These are phyloP conservation scores for Debaryomyces psychrophilus DNA, from an alignment of 1,139 yeast species.

Conservation along the genomic window DNA sequence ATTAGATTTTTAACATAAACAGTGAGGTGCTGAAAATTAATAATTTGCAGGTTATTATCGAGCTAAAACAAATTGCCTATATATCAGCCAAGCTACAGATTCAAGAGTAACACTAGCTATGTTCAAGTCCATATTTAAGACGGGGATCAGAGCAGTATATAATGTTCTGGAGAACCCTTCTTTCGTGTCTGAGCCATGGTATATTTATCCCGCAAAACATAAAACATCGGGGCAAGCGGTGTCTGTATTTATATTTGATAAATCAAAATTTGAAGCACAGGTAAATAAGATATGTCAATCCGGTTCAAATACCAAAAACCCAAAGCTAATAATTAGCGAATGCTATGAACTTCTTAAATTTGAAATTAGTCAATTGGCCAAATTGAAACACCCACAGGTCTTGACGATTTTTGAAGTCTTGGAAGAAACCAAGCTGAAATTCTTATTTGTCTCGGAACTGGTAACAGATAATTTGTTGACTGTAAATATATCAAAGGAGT, in stretches of 20 bases:
- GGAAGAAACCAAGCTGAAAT: slow-evolving; percentile 79
- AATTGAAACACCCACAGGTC: slow-evolving; percentile 85
- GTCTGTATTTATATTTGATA: slow-evolving; percentile 87
- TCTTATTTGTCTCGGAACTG: slow-evolving; percentile 84
- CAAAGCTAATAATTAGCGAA: slow-evolving; percentile 41
- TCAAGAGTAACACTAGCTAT: slow-evolving; percentile 16
- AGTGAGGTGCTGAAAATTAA: slow-evolving; percentile 1
- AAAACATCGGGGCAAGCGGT: slow-evolving; percentile 60
- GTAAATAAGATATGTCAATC: slow-evolving; percentile 56
- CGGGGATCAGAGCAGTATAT: slow-evolving; percentile 76
- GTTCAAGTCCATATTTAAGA: slow-evolving; percentile 49
- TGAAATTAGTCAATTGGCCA: slow-evolving; percentile 71
- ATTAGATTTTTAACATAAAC: background rate
- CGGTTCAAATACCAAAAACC: slow-evolving; percentile 40
- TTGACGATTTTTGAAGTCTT: slow-evolving; percentile 81
- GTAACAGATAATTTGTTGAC: slow-evolving; percentile 63
- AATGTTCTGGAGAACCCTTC: slow-evolving; percentile 73
- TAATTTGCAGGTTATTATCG: slow-evolving; percentile 5
- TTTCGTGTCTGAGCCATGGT: slow-evolving; percentile 83
- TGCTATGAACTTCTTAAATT: slow-evolving; percentile 43
- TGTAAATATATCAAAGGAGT: slow-evolving; percentile 39
- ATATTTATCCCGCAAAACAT: slow-evolving; percentile 79
- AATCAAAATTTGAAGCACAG: slow-evolving; percentile 67
- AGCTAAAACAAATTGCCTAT: background rate
- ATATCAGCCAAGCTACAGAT: background rate